These are phyloP conservation scores for Lodderomyces margitis DNA, from an alignment of 1,139 yeast genomes.

Conservation along the genomic window DNA sequence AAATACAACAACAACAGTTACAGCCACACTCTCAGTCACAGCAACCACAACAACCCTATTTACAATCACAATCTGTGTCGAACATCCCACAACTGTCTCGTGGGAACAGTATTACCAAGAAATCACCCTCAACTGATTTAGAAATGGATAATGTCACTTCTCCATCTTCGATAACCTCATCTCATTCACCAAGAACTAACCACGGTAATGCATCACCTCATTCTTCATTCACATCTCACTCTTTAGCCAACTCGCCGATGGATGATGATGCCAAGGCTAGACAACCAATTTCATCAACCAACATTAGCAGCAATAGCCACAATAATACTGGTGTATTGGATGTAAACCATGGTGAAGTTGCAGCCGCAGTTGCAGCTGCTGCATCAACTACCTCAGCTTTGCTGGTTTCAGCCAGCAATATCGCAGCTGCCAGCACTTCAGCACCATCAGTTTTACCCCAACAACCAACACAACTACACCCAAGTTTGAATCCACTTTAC, in stretches of 20 bases:
- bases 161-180: constrained; percentile 28
- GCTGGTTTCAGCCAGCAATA: background rate
- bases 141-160: constrained; percentile 30
- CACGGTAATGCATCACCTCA: constrained; percentile 21
- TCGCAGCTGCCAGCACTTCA: background rate
- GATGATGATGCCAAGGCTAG: constrained; percentile 19
- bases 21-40: constrained; percentile 4
- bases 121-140: constrained; percentile 19
- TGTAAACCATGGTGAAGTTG: background rate
- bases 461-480: constrained; percentile 18
- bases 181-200: constrained; percentile 21
- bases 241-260: constrained; percentile 36
- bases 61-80: constrained; percentile 4
- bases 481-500: constrained; percentile 16
- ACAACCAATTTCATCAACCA: constrained; percentile 4
- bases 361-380: constrained; percentile 8
- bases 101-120: constrained; percentile 4
- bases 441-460: constrained; percentile 11
- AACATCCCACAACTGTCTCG: constrained; percentile 5
- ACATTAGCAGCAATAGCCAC: constrained; percentile 4
- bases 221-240: constrained; percentile 43
- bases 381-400: constrained; percentile 10
- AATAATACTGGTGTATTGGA: constrained; percentile 5
- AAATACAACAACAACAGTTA: constrained; percentile 1
- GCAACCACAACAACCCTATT: constrained; percentile 5